These are phyloP conservation scores for Papiliotrema fonsecae DNA, from an alignment of 1,284 basidiomycete species.

Conservation along the genomic window DNA sequence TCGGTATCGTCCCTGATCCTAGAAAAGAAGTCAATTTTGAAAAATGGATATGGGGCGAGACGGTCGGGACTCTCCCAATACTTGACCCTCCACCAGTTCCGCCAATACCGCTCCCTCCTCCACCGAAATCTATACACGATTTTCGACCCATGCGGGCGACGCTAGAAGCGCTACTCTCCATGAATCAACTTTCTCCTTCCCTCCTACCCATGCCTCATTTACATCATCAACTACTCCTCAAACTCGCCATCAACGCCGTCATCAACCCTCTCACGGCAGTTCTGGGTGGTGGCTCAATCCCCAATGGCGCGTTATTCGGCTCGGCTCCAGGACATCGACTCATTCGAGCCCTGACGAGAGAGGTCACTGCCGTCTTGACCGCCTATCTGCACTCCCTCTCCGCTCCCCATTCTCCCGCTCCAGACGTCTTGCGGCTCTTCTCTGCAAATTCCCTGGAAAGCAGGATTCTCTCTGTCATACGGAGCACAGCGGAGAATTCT, in stretches of 20 bases:
- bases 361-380: constrained; percentile 57
- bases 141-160: constrained; percentile 65
- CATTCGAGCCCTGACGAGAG: constrained; percentile 54
- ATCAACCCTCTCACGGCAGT: constrained; percentile 87
- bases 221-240: constrained; percentile 69
- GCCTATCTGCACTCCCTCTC: constrained; percentile 49
- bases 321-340: constrained; percentile 51
- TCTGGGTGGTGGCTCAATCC: constrained; percentile 57
- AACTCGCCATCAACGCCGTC: constrained; percentile 77
- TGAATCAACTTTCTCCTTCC: constrained; percentile 57
- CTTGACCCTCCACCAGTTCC: constrained; percentile 15
- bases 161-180: constrained; percentile 59
- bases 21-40: constrained; percentile 42
- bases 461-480: constrained; percentile 58
- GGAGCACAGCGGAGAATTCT: constrained; percentile 59
- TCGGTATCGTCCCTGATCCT: constrained; percentile 73
- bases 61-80: constrained; percentile 8
- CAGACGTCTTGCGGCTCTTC: constrained; percentile 37
- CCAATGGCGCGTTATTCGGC: constrained; percentile 68
- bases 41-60: constrained; percentile 26
- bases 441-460: constrained; percentile 30
- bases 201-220: constrained; percentile 70
- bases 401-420: constrained; percentile 11
- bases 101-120: constrained; percentile 19
- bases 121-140: constrained; percentile 25